Evolutionary conservation across 2,329 filamentous ascomycete species (phyloP).

Genomic region (Drechslera avenae): DNA sequence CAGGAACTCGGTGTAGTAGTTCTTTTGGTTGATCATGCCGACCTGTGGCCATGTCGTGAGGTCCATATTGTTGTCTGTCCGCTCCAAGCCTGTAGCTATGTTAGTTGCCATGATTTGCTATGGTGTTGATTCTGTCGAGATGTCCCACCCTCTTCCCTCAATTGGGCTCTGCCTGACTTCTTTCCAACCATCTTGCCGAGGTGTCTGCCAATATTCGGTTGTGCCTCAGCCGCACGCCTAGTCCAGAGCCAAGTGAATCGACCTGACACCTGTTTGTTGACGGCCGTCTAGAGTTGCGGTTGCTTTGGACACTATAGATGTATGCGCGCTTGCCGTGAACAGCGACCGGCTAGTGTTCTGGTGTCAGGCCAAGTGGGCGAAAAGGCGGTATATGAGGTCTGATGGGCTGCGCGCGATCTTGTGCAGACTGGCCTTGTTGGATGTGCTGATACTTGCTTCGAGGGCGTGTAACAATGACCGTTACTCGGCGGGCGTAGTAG

Average conservation of each 20-base stretch:
- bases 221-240: constrained; percentile 13
- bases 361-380: neutral
- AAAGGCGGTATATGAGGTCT: constrained; percentile 10
- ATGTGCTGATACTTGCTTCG: neutral
- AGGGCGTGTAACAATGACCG: neutral
- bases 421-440: neutral
- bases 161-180: constrained; percentile 66
- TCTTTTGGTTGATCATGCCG: constrained; percentile 96
- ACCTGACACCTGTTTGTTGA: constrained; percentile 5
- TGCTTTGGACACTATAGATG: neutral
- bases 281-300: neutral
- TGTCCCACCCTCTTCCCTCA: constrained; percentile 62
- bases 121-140: neutral
- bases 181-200: constrained; percentile 64
- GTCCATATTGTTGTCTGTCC: constrained; percentile 98
- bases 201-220: neutral
- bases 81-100: constrained; percentile 73
- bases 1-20: constrained; percentile 93
- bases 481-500: neutral
- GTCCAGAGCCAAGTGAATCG: constrained; percentile 16
- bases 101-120: constrained; percentile 11
- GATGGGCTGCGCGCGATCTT: neutral
- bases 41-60: constrained; percentile 92
- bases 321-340: neutral
- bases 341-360: neutral